Percentiles rank a stretch among this genome's conserved stretches.
phyloP scores from a whole-genome alignment of 441 rosid species.

The Corymbia citriodora region DNA sequence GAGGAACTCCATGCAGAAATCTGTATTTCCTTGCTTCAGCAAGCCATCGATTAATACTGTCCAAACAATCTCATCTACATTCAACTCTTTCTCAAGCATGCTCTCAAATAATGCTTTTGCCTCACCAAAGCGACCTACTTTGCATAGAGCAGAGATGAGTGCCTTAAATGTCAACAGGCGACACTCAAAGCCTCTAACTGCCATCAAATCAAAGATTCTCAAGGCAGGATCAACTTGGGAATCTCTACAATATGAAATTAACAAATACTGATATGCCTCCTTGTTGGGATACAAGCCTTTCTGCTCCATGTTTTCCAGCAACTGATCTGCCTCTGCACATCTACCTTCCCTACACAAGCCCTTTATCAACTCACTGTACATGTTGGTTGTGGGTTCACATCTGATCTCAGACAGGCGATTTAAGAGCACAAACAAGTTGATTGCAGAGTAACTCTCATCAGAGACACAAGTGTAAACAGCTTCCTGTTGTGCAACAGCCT shows the following conservation, averaged over 20 bases:
- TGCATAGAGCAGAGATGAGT: constrained; percentile 48
- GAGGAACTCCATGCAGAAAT: constrained; percentile 40
- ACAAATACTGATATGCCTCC: constrained; percentile 28
- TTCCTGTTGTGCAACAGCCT: constrained; percentile 34
- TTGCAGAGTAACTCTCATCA: constrained; percentile 12
- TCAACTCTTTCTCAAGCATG: constrained; percentile 37
- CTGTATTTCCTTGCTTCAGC: constrained; percentile 34
- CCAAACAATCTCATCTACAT: constrained; percentile 56
- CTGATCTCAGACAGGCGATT: constrained; percentile 37
- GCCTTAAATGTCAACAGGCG: constrained; percentile 25
- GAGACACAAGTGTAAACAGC: constrained; percentile 19
- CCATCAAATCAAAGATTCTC: constrained; percentile 25
- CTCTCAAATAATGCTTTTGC: constrained; percentile 36
- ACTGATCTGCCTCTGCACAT: constrained; percentile 33
- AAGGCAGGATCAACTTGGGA: constrained; percentile 41
- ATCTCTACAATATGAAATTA: constrained; percentile 39
- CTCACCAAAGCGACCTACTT: constrained; percentile 22
- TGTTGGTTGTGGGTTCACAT: constrained; percentile 32
- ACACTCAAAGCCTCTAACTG: constrained; percentile 17
- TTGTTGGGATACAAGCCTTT: constrained; percentile 34
- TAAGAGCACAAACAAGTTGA: constrained; percentile 29
- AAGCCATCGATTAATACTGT: constrained; percentile 57
- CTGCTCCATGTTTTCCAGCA: constrained; percentile 42
- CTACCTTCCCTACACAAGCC: constrained; percentile 54
- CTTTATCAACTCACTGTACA: constrained; percentile 26